Evolutionary conservation across 306 rosid species (phyloP), one percentile per base, ranked within the genome.

Genomic region (Cicer judaicum): DNA sequence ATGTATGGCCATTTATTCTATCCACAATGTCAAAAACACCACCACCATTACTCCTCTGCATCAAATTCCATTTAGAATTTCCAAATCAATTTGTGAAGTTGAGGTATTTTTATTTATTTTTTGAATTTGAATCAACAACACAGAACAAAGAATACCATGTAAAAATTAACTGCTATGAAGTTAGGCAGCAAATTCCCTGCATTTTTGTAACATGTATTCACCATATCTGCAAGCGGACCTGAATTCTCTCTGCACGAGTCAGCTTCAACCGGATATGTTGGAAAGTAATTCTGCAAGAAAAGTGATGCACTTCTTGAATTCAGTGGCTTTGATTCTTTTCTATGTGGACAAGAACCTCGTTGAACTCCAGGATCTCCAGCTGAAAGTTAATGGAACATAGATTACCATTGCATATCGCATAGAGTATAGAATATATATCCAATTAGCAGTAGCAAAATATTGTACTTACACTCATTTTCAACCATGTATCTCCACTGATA

Each of bases 1-100:
- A 48, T 53, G 85, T 50, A 34, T 34, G 89, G 77, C 98, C 98
- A 49, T 91, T 94, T 41, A 94, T 86, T 80, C 77, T 88, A 87
- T 94, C 98, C 63, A 86, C 70, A 10, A 80, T 82, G 56, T 94
- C 98, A 79, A 91, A 91, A 64, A 90, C 91, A 44, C 98, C 98
- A 49, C 95, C 97, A 19, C 97, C 98, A 59, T 91, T 93, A 81
- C 97, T 90, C 87, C 98, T 87, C 98, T 94, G 95, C 91, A 86
- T 70, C 42, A 78, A 75, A 44, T 72, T 74, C 19, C 74, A 77
- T 54, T 81, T 29, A 70, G 76, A 72, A 82, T 79, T 70, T 39
- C 76, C 63, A 64, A 60, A 43, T 57, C 49, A 63, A 81, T 73
- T 7, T 24, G 34, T 38, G 62, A 78, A 56, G 40, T 8, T 56